Percentiles rank a stretch among this genome's conserved stretches.
Conservation (phyloP, 495 filamentous ascomycete genomes). For the Evernia prunastri region DNA sequence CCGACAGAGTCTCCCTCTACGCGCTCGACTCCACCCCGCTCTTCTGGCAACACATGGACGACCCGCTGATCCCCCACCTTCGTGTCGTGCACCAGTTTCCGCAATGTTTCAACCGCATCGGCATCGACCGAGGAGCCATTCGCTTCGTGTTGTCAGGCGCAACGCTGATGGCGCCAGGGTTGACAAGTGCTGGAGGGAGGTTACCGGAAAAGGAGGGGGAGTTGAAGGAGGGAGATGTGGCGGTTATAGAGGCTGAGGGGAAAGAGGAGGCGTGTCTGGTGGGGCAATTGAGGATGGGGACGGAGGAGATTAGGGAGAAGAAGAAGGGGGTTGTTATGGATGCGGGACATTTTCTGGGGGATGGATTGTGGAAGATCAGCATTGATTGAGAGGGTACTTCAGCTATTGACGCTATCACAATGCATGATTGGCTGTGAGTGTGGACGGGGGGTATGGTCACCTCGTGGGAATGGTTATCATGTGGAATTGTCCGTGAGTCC, state of each 20-base stretch:
- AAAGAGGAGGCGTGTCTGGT: slow-evolving; percentile 89
- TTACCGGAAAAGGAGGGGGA: slow-evolving; percentile 53
- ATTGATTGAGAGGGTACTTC: slow-evolving; percentile 50
- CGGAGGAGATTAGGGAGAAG: slow-evolving; percentile 85
- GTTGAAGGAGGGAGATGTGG: slow-evolving; percentile 69
- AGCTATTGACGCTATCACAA: neutral
- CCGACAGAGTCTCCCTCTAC: slow-evolving; percentile 83
- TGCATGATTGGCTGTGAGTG: neutral
- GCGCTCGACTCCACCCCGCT: slow-evolving; percentile 66
- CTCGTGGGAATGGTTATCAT: neutral
- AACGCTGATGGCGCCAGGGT: slow-evolving; percentile 87
- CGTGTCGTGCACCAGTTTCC: slow-evolving; percentile 61
- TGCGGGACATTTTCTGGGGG: slow-evolving; percentile 85
- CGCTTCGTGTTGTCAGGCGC: slow-evolving; percentile 92
- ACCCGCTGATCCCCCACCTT: slow-evolving; percentile 71
- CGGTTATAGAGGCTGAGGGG: slow-evolving; percentile 85
- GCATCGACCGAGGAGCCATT: slow-evolving; percentile 89
- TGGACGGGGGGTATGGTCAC: neutral
- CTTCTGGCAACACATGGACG: slow-evolving; percentile 88
- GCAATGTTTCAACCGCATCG: slow-evolving; percentile 42
- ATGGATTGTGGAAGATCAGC: slow-evolving; percentile 82
- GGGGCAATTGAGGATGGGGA: slow-evolving; percentile 77
- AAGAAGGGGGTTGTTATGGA: slow-evolving; percentile 91
- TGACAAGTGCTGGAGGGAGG: slow-evolving; percentile 74
- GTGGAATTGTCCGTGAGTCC: neutral